Conservation (phyloP, 192 early-diverging fungal species). For the Umbelopsis vinacea region DNA sequence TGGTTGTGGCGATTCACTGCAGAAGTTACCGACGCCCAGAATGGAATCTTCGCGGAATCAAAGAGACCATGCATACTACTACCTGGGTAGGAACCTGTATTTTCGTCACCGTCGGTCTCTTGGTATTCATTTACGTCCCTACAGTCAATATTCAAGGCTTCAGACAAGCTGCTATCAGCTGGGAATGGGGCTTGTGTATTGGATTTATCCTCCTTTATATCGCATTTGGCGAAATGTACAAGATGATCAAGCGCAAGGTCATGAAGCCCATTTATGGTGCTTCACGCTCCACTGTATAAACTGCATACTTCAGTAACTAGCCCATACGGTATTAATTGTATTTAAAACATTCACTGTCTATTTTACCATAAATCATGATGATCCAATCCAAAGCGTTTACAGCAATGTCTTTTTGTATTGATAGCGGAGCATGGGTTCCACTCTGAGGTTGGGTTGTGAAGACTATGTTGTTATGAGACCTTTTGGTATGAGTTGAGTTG, state of each 20-base stretch:
- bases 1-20: conserved; percentile 74
- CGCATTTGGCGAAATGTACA: conserved; percentile 66
- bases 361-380: no score
- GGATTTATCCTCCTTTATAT: conserved; percentile 61
- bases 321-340: not conserved
- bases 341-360: not conserved
- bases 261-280: not conserved
- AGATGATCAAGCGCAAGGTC: conserved; percentile 38
- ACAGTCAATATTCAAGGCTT: conserved; percentile 62
- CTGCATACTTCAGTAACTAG: not conserved
- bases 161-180: conserved; percentile 60
- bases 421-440: no score
- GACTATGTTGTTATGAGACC: no score
- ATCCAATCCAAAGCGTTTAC: no score
- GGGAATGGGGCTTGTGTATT: conserved; percentile 77
- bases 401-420: no score
- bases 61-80: conserved; percentile 47
- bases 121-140: conserved; percentile 71
- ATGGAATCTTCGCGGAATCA: conserved; percentile 56
- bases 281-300: not conserved
- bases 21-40: conserved; percentile 66
- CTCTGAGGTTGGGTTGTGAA: no score
- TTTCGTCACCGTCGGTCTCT: conserved; percentile 52
- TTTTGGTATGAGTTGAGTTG: no score
- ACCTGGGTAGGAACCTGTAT: conserved; percentile 51